phyloP scores from a whole-genome alignment of 257 asterid species.

The Scutellaria minor region DNA sequence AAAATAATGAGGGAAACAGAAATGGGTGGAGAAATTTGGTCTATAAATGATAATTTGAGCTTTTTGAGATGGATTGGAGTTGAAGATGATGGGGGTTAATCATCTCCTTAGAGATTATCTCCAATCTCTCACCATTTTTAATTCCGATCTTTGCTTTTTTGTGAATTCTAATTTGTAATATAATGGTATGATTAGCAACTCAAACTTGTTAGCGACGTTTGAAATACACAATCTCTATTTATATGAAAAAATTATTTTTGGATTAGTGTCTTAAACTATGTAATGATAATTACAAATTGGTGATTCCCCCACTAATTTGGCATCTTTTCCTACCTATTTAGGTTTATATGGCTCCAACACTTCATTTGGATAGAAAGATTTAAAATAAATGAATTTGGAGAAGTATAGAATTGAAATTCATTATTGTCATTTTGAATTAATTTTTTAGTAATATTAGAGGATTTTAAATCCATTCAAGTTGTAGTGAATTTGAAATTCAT shows the following conservation, averaged over 20 bases:
- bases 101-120: slow-evolving; percentile 32
- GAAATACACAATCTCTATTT: not conserved
- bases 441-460: too few species aligned
- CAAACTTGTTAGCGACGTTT: not conserved
- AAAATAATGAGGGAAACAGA: slow-evolving; percentile 25
- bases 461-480: too few species aligned
- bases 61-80: slow-evolving; percentile 32
- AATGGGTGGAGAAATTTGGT: slow-evolving; percentile 30
- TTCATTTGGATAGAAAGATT: too few species aligned
- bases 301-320: too few species aligned
- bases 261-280: too few species aligned
- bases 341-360: too few species aligned
- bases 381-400: too few species aligned
- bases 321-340: too few species aligned
- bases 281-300: not conserved
- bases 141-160: not conserved
- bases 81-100: slow-evolving; percentile 35
- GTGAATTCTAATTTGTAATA: not conserved
- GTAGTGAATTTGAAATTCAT: too few species aligned
- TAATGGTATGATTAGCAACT: slow-evolving; percentile 8
- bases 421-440: too few species aligned
- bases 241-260: slow-evolving; percentile 7
- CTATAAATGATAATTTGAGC: slow-evolving; percentile 26
- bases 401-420: too few species aligned
- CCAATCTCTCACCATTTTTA: slow-evolving; percentile 12